Conservation (phyloP, 1,284 basidiomycete species). For the Marasmius fiardii region DNA sequence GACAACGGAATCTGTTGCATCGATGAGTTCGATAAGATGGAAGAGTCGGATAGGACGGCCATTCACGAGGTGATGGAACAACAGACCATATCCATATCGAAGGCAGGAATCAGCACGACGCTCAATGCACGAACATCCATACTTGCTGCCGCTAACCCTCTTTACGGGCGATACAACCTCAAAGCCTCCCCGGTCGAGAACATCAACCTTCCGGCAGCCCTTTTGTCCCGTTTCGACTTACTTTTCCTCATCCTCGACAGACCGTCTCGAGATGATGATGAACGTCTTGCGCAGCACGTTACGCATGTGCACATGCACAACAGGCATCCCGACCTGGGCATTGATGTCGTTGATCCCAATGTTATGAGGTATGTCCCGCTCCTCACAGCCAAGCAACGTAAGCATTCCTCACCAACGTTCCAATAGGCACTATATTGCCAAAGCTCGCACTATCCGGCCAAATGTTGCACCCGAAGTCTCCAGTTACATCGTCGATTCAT, state of each 20-base stretch:
- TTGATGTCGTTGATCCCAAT: conserved; percentile 81
- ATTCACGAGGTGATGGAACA: conserved; percentile 99
- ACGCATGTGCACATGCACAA: conserved; percentile 99
- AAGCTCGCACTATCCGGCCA: conserved; percentile 87
- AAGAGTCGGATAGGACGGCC: conserved; percentile 94
- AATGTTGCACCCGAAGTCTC: conserved; percentile 86
- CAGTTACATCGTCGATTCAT: conserved; percentile 92
- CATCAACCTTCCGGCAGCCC: conserved; percentile 97
- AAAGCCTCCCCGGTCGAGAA: conserved; percentile 98
- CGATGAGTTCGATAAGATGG: conserved; percentile 99
- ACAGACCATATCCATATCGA: conserved; percentile 99
- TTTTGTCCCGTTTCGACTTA: conserved; percentile 95
- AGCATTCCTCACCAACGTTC: not conserved
- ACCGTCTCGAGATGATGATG: conserved; percentile 91
- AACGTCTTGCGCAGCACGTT: conserved; percentile 94
- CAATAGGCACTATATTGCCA: conserved; percentile 89
- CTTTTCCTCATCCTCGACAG: conserved; percentile 98
- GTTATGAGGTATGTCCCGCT: conserved; percentile 72
- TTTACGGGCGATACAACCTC: conserved; percentile 98
- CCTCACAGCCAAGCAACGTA: not conserved
- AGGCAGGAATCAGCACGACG: conserved; percentile 98
- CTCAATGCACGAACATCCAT: conserved; percentile 99
- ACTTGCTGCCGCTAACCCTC: conserved; percentile 95
- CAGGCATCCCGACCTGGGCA: conserved; percentile 80
- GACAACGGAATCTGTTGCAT: conserved; percentile 99